A percentile compares a stretch with the other conserved stretches of the same genome.
phyloP scores from a whole-genome alignment of 2,329 filamentous ascomycete genomes.

The Amauroascus verrucosus region DNA sequence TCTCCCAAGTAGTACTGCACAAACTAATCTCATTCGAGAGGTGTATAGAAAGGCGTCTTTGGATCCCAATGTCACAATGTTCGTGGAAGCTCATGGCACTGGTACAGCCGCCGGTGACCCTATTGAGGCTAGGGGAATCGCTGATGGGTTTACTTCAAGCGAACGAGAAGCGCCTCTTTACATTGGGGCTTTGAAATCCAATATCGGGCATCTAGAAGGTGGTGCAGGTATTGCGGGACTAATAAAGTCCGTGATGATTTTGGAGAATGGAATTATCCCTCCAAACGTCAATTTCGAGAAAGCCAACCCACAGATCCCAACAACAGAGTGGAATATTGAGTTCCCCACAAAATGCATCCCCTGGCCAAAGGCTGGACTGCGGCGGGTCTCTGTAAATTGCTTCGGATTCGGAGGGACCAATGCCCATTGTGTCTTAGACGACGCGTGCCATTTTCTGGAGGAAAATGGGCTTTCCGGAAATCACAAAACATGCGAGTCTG shows the following conservation, averaged over 20 bases:
- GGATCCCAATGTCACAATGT: conserved; percentile 4
- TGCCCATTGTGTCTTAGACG: conserved; percentile 27
- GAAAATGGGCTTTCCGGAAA: conserved; percentile 8
- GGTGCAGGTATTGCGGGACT: conserved; percentile 23
- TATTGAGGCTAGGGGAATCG: conserved; percentile 17
- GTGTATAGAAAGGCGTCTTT: conserved; percentile 26
- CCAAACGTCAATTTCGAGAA: conserved; percentile 26
- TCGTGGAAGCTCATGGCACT: conserved; percentile 25
- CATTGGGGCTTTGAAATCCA: conserved; percentile 23
- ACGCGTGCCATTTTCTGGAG: conserved; percentile 15
- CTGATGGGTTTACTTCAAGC: conserved; percentile 12
- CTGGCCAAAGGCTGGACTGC: conserved; percentile 18
- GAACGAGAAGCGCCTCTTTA: conserved; percentile 14
- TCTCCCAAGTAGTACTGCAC: conserved; percentile 18
- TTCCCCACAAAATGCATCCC: conserved; percentile 14
- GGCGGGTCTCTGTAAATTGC: conserved; percentile 24
- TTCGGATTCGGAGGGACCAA: conserved; percentile 32
- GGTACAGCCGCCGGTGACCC: conserved; percentile 27
- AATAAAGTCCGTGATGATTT: conserved; percentile 26
- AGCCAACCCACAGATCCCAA: conserved; percentile 22
- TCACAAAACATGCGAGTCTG: background rate
- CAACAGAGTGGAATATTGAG: conserved; percentile 13
- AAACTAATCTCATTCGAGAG: conserved; percentile 21
- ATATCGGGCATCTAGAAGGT: conserved; percentile 23
- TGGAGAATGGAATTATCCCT: conserved; percentile 38